Base-by-base conservation (phyloP, 129 eudicot species). In the Scalesia atractyloides region DNA sequence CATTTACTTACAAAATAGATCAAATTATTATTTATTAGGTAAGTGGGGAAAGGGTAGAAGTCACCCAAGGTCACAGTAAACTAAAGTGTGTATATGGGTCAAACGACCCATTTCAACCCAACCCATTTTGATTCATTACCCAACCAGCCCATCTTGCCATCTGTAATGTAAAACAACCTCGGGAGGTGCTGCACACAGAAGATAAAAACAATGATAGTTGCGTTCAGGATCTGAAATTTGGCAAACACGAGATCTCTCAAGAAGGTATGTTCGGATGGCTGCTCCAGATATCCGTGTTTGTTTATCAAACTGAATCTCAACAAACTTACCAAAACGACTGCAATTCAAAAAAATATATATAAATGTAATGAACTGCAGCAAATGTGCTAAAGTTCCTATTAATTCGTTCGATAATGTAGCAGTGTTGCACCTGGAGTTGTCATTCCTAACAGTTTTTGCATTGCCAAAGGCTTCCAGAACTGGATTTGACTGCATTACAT, bases 391-490 rank as follows among this genome's bases (percentile, higher is more conserved):
- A 17, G 50, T 66, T 63, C 18, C 16, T 20, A 66, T 14, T 39
- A 75, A 67, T 58, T 59, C 30, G 30, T 24, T 65, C n/a, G 15
- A 73, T 39, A 63, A 50, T 41, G 64, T 34, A 52, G 56, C 50
- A 39, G 39, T 57, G 26, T 22, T 75, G 77, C 43, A 94, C 98
- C 98, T 94, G 76, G 98, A 94, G 74, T 94, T 94, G 83, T 88
- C 83, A 72, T 94, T 90, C 81, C 98, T 84, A 62, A 94, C 98
- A 51, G 98, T 94, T 88, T 94, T 94, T 72, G 98, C 98, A 77
- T 94, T 94, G 76, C 98, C 97, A 88, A 94, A 94, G 64, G 98
- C 98, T 87, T 94, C 98, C 58, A 94, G 86, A 65, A 94, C 98
- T 71, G 98, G 98, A 88, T 87, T 94, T 51, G 98, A 94, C 98